These are phyloP conservation scores for Kwoniella pini DNA, from an alignment of 768 basidiomycete species.

Conservation along the genomic window DNA sequence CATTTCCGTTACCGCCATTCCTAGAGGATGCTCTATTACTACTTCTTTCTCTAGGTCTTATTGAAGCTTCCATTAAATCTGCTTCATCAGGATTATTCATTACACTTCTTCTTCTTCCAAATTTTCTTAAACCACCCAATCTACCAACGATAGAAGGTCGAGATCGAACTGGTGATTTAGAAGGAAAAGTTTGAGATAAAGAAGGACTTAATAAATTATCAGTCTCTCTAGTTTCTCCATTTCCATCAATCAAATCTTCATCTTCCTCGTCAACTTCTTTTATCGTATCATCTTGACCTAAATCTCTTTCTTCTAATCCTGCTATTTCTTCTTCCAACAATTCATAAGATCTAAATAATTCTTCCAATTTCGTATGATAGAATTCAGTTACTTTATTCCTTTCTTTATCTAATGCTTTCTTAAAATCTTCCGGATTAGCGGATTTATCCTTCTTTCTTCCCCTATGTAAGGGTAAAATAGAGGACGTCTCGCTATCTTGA, in stretches of 20 bases:
- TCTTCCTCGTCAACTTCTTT: conserved; percentile 53
- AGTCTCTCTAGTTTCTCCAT: conserved; percentile 16
- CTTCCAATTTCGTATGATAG: conserved; percentile 74
- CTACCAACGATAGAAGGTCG: conserved; percentile 19
- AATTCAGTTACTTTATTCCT: conserved; percentile 76
- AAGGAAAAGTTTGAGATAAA: background rate
- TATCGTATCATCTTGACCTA: conserved; percentile 40
- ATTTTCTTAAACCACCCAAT: conserved; percentile 16
- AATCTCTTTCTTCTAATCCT: conserved; percentile 52
- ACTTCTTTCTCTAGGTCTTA: conserved; percentile 24
- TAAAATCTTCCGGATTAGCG: conserved; percentile 60
- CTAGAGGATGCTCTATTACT: conserved; percentile 3
- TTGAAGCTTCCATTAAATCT: conserved; percentile 48
- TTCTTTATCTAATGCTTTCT: conserved; percentile 76
- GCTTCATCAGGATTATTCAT: conserved; percentile 39
- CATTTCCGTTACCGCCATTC: too few relatives aligned
- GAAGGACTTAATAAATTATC: conserved; percentile 22
- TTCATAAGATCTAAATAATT: conserved; percentile 58
- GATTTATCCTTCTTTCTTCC: conserved; percentile 22
- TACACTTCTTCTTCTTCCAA: conserved; percentile 24
- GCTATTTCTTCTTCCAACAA: conserved; percentile 53
- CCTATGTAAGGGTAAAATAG: conserved; percentile 44
- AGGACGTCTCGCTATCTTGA: conserved; percentile 47
- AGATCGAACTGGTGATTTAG: background rate
- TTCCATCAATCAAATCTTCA: conserved; percentile 19